Base-by-base conservation (phyloP, 169 alveolate species). In the Plasmodium sp. region DNA sequence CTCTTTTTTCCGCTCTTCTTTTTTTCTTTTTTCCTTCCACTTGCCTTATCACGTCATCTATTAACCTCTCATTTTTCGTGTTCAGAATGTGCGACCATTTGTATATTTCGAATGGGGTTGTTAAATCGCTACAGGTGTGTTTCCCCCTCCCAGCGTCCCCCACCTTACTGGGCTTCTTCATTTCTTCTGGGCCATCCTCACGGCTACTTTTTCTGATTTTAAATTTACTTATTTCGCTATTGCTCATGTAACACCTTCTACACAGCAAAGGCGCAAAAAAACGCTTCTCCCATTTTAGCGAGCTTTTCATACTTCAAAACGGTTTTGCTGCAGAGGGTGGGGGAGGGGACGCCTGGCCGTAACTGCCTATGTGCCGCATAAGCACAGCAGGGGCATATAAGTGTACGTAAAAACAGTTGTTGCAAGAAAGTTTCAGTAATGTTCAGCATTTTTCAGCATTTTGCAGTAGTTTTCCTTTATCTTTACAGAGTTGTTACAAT, bases 81-180 rank as follows among this genome's bases (percentile, higher is more conserved):
- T 90, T 80, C 22, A 79, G 83, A 81, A 90, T 81, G 33, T 90
- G 16, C 33, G 94, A 90, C 94, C 94, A 90, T 45, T 43, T 79
- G 80, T 67, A 90, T 90, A 90, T 81, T 80, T 90, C 94, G 83
- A 51, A 90, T 14, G 94, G 94, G 2, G 94, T 86, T 2, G 81
- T 36, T 36, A 54, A 54, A 34, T 34, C 81, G 9, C 54, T 33
- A 86, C 62, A 41, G 22, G 7, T 18, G 54, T 81, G 36, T 67
- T 80, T 67, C n/a, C 77, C 34, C 33, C 58, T 54, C 14, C 54
- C 18, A 3, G 56, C 22, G 22, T 48, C 45, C 74, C 36, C 39
- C 39, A 41, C 56, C 36, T 90, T 90, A 12, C 39, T 90, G 71
- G 51, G 54, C 34, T 22, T n/a, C 39, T 86, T 79, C 86, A 74